These are phyloP conservation scores for Sclerotinia spermophila DNA, from an alignment of 2,329 filamentous ascomycete species.

Conservation along the genomic window DNA sequence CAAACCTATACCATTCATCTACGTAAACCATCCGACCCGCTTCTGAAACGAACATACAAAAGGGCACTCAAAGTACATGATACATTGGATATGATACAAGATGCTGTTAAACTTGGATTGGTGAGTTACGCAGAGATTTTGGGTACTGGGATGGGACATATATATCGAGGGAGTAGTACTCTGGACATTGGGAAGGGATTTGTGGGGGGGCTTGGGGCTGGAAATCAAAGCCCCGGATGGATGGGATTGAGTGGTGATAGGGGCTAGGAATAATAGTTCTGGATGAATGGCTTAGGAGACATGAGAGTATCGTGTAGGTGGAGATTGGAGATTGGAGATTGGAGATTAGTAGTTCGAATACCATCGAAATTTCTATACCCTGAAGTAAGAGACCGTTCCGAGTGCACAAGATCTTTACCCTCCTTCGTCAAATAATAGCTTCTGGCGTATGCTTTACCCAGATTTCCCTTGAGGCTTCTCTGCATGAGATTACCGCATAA, in stretches of 20 bases:
- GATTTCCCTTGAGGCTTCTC: too few relatives aligned
- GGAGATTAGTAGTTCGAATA: not conserved
- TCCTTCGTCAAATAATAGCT: too few relatives aligned
- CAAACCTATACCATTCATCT: slow-evolving; percentile 19
- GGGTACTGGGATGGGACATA: slow-evolving; percentile 18
- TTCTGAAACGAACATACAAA: slow-evolving; percentile 20
- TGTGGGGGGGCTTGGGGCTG: slow-evolving; percentile 17
- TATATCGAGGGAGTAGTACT: slow-evolving; percentile 17
- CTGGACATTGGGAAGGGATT: slow-evolving; percentile 21
- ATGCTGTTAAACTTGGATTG: slow-evolving; percentile 21
- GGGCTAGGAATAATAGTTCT: not conserved
- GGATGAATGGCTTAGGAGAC: not conserved
- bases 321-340: not conserved
- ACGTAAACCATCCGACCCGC: slow-evolving; percentile 18
- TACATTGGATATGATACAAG: slow-evolving; percentile 23
- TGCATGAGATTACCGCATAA: too few relatives aligned
- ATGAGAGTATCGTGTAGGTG: not conserved
- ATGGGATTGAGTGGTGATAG: slow-evolving; percentile 21
- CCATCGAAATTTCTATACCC: fast-evolving
- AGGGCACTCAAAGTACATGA: slow-evolving; percentile 22
- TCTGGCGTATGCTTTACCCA: not conserved
- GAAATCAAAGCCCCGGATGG: slow-evolving; percentile 11
- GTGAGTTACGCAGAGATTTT: slow-evolving; percentile 21
- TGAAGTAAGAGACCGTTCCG: not conserved
- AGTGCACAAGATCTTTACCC: not conserved